Conservation (phyloP, 768 basidiomycete genomes). For the Boletus vermiculosoides region DNA sequence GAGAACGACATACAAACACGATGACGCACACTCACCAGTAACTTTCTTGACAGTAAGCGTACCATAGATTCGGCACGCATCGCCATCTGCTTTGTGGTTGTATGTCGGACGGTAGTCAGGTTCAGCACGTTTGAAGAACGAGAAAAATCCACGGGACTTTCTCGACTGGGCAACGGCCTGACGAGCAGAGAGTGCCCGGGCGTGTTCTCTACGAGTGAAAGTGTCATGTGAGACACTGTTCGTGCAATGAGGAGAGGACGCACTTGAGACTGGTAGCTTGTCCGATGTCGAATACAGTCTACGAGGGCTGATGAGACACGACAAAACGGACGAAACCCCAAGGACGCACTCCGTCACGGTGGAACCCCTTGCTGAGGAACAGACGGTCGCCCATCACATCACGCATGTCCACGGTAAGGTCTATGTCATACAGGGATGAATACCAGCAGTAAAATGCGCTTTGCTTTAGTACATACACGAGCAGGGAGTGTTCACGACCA, state of each 20-base stretch:
- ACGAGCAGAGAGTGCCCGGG: constrained; percentile 60
- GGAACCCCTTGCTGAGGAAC: constrained; percentile 75
- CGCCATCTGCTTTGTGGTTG: constrained; percentile 62
- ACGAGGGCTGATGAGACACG: not conserved
- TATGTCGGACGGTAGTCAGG: constrained; percentile 69
- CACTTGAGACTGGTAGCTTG: constrained; percentile 75
- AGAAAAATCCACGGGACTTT: constrained; percentile 71
- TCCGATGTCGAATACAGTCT: constrained; percentile 79
- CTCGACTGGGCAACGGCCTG: constrained; percentile 73
- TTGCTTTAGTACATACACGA: constrained; percentile 61
- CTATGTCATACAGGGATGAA: constrained; percentile 39
- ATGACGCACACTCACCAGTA: constrained; percentile 52
- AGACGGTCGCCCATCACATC: constrained; percentile 94
- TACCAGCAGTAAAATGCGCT: not conserved
- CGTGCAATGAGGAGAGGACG: constrained; percentile 11
- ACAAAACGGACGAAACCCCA: not conserved
- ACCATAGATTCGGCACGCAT: constrained; percentile 86
- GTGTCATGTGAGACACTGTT: not conserved
- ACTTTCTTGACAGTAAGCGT: constrained; percentile 84
- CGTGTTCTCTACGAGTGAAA: constrained; percentile 52
- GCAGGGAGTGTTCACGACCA: constrained; percentile 93
- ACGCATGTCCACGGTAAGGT: constrained; percentile 81
- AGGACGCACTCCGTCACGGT: constrained; percentile 74
- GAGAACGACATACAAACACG: not conserved
- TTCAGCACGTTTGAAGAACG: constrained; percentile 45